Evolutionary conservation across 441 rosid genomes (phyloP), one percentile per base, ranked within the genome.

Genomic region (Syzygium malaccense): DNA sequence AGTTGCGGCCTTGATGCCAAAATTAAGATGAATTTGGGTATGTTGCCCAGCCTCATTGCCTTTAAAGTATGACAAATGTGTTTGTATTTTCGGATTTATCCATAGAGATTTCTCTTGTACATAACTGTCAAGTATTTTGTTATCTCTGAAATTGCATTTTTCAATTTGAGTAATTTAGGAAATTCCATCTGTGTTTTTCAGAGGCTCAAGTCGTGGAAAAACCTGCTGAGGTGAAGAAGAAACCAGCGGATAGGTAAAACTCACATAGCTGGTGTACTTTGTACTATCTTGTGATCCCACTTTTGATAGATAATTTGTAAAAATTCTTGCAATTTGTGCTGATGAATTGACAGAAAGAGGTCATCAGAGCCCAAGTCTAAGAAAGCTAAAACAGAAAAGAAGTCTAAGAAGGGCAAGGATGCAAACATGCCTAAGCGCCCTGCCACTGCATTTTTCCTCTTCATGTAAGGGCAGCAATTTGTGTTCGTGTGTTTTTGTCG

Each of bases 1-100:
- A 92, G 91, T 85, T 97, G 99, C 86, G 94, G 98, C 90, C 98
- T 97, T 90, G 99, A 98, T 85, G 98, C 98, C 54, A 95, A 93
- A 85, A 96, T 97, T 89, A 94, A 94, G 93, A 95, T 92, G 95
- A 95, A 95, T 85, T 90, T 96, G 85, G 97, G 99, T 97, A 25
- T 54, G 89, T 78, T 56, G 55, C 83, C 60, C 10, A 85, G 18
- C 55, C 25, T n/a, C 11, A 33, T 88, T 12, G 83, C 53, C 51
- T 75, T 75, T 41, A 41, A 12, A 75, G n/a, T 23, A 6, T 41
- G 2, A 12, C 3, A 12, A 5, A 75, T 1, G 51, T 6, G 49
- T 41, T 41, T 75, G 51, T 23, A 23, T 5, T 23, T 75, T 23
- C 48, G 10, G 6, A 23, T 23, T 14, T 75, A 23, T n/a, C 18